Evolutionary conservation across 2,329 filamentous ascomycete genomes (phyloP).

Genomic region (Colletotrichum somersetense): DNA sequence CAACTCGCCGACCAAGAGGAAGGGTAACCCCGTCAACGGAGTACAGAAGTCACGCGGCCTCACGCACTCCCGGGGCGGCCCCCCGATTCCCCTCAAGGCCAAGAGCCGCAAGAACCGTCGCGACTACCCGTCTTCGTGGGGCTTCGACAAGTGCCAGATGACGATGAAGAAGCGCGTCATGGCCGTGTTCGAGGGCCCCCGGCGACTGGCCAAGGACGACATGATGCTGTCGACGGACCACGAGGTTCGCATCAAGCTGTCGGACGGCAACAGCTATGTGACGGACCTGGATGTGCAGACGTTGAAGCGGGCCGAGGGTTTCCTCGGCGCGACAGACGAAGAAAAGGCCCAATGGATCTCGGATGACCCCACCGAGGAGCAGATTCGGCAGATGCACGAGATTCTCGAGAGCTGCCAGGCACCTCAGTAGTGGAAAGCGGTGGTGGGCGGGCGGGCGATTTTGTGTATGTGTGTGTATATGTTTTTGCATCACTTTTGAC

Average conservation of each 20-base stretch:
- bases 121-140: conserved; percentile 95
- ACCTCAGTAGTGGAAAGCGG: conserved; percentile 39
- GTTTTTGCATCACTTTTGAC: neutral
- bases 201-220: conserved; percentile 95
- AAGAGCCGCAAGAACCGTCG: conserved; percentile 90
- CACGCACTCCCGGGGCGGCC: conserved; percentile 83
- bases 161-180: conserved; percentile 98
- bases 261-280: conserved; percentile 82
- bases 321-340: conserved; percentile 82
- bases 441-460: conserved; percentile 8
- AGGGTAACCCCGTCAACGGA: conserved; percentile 67
- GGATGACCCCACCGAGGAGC: conserved; percentile 75
- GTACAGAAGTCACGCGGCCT: conserved; percentile 78
- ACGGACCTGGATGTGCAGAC: conserved; percentile 96
- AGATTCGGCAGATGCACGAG: conserved; percentile 71
- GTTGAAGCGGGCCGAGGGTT: conserved; percentile 86
- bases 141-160: conserved; percentile 92
- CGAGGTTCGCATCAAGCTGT: conserved; percentile 88
- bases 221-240: conserved; percentile 98
- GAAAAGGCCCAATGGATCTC: conserved; percentile 89
- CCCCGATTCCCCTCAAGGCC: conserved; percentile 65
- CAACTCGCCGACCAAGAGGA: conserved; percentile 63
- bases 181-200: conserved; percentile 89
- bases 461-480: neutral
- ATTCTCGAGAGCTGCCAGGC: conserved; percentile 52